phyloP scores from a whole-genome alignment of 176 grass and related monocot genomes.

The Aechmea fasciata region DNA sequence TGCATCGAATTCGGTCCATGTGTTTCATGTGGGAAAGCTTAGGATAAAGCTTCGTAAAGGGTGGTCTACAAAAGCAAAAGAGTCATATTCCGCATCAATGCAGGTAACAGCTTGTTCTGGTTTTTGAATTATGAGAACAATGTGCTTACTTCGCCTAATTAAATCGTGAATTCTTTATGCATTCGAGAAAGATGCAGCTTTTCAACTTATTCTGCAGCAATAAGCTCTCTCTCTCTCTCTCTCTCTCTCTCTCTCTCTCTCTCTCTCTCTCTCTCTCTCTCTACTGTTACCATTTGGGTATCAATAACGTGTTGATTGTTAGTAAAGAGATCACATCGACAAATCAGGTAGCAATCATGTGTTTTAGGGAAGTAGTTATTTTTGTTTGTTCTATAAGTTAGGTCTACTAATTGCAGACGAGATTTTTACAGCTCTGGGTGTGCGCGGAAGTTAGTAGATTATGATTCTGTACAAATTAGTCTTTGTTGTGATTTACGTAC shows the following conservation, averaged over 20 bases:
- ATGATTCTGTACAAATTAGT: background rate
- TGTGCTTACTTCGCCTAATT: background rate
- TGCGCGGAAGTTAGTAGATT: background rate
- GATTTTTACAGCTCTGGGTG: no score
- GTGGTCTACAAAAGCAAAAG: constrained; percentile 81
- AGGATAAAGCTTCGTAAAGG: constrained; percentile 84
- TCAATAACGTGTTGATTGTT: no score
- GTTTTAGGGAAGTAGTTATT: no score
- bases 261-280: no score
- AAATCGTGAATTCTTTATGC: background rate
- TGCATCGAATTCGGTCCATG: constrained; percentile 61
- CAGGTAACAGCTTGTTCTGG: constrained; percentile 37
- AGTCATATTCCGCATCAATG: constrained; percentile 77
- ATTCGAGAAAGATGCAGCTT: background rate
- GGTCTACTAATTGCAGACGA: no score
- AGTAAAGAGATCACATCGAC: no score
- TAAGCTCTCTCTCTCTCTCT: no score
- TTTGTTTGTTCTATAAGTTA: no score
- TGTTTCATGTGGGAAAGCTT: constrained; percentile 73
- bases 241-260: no score
- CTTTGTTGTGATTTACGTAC: background rate
- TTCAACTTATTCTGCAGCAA: no score
- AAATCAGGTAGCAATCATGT: no score
- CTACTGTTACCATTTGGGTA: no score
- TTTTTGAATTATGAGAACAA: background rate